Evolutionary conservation across 345 rosid genomes (phyloP).

Genomic region (Iberis pinnata): DNA sequence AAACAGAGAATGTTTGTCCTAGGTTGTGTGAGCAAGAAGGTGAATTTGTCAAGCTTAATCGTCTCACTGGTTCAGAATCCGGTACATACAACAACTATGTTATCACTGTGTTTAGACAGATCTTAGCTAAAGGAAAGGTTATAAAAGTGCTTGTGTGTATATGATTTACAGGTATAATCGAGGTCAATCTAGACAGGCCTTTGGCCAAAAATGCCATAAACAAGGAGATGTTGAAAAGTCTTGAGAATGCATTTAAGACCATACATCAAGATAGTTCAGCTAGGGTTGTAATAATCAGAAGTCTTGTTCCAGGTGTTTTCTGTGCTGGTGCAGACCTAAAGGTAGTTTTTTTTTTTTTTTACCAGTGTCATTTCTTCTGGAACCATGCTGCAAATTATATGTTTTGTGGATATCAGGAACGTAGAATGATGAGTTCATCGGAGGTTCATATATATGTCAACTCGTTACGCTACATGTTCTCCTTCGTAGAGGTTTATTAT

Average conservation of each 20-base stretch:
- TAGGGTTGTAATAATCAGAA: constrained; percentile 59
- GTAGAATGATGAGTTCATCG: constrained; percentile 62
- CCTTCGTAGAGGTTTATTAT: constrained; percentile 56
- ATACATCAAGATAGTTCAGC: constrained; percentile 49
- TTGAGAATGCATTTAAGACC: constrained; percentile 49
- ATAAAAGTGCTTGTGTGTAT: constrained; percentile 8
- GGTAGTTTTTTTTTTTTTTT: constrained; percentile 28
- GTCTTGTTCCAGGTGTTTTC: constrained; percentile 69
- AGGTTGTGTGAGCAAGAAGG: too few species aligned
- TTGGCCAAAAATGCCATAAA: constrained; percentile 66
- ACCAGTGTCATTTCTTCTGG: neutral
- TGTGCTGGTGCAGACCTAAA: constrained; percentile 96
- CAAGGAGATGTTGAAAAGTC: constrained; percentile 60
- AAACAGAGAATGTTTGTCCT: too few species aligned
- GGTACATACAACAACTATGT: too few species aligned
- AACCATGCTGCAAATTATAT: constrained; percentile 5
- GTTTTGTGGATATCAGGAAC: constrained; percentile 57
- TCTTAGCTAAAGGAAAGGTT: too few species aligned
- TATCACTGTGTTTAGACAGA: too few species aligned
- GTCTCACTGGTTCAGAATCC: too few species aligned
- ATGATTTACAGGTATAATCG: constrained; percentile 53
- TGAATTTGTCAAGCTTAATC: too few species aligned
- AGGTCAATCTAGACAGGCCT: constrained; percentile 72
- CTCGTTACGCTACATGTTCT: constrained; percentile 65
- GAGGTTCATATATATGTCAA: constrained; percentile 70